Evolutionary conservation across 1,284 basidiomycete genomes (phyloP), one percentile per base, ranked within the genome.

Genomic region (Xerocomus minutiporus): DNA sequence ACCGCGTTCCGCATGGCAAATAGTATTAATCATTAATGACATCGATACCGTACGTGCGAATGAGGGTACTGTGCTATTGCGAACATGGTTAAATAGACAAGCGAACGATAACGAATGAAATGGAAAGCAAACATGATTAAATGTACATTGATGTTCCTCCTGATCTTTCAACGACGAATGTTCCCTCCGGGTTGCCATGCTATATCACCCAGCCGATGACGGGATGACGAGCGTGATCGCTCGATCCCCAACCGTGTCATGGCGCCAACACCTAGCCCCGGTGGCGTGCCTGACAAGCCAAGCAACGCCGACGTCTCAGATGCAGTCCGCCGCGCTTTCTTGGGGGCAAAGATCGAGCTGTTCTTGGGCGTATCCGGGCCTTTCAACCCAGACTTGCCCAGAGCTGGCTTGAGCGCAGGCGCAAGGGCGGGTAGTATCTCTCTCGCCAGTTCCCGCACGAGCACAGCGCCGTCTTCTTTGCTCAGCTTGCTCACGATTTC

Each of bases 391-490:
- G 62, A 55, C 58, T 73, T 74, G 23, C 68, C 62, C 4, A 58
- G 62, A 2, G 70, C 69, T 5, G 84, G 83, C 61, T 75, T 82
- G 59, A 88, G 69, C 5, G 77, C 86, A 11, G 87, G 87, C 31
- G 80, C 79, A 42, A 91, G 75, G 0, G 82, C 78, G 0, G 89
- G 89, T 25, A 88, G 74, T 61, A 93, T 88, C 68, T 91, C 89
- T 60, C 87, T 80, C 15, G 92, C 91, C 44, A 94, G 71, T 70
- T 96, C 90, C 54, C 90, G 78, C n/a, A 96, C 92, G 20, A 97
- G 79, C 20, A 97, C 88, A 0, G 94, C 92, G 11, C 83, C 85
- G 65, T 97, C 94, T 46, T 87, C 83, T 58, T 83, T 79, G 62
- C 89, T 91, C 50, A 96, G 74, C 56, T 81, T 80, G 58, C 83